Conservation (phyloP, 2,329 filamentous ascomycete genomes). For the Stemphylium vesicarium region DNA sequence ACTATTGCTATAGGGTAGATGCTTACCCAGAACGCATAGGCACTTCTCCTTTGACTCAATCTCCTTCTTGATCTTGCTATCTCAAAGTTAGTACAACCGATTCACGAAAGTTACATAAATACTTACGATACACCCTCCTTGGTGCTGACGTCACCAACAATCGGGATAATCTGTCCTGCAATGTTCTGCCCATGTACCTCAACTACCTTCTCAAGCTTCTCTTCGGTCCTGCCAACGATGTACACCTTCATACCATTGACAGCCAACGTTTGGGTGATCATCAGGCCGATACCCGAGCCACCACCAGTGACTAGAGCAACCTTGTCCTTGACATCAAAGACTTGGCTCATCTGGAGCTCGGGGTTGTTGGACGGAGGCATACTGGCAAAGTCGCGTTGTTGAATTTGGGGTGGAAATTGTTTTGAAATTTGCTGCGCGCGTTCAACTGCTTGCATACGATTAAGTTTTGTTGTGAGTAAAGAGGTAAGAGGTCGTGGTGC, state of each 20-base stretch:
- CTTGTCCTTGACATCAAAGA: constrained; percentile 50
- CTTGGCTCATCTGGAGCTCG: constrained; percentile 40
- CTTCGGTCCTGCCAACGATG: constrained; percentile 55
- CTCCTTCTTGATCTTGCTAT: constrained; percentile 50
- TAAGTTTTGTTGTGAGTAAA: constrained; percentile 1
- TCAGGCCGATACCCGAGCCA: constrained; percentile 56
- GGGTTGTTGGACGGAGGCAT: constrained; percentile 43
- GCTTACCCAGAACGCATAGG: constrained; percentile 52
- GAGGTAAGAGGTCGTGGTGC: constrained; percentile 3
- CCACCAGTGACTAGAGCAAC: constrained; percentile 54
- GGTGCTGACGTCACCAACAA: constrained; percentile 53
- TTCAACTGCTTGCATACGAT: constrained; percentile 16
- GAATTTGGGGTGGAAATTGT: constrained; percentile 15
- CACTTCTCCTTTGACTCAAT: constrained; percentile 54
- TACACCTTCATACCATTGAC: constrained; percentile 58
- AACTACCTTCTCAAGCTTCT: constrained; percentile 57
- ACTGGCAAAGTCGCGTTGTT: constrained; percentile 25
- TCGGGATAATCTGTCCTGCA: constrained; percentile 54
- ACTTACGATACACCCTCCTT: constrained; percentile 52
- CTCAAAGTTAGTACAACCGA: constrained; percentile 4
- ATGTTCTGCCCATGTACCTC: constrained; percentile 54
- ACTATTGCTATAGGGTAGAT: constrained; percentile 50
- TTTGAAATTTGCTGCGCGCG: constrained; percentile 21
- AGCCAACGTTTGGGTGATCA: constrained; percentile 55
- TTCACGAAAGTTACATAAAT: not conserved